phyloP scores from a whole-genome alignment of 2,329 filamentous ascomycete genomes.

The Aureobasidium namibiae region DNA sequence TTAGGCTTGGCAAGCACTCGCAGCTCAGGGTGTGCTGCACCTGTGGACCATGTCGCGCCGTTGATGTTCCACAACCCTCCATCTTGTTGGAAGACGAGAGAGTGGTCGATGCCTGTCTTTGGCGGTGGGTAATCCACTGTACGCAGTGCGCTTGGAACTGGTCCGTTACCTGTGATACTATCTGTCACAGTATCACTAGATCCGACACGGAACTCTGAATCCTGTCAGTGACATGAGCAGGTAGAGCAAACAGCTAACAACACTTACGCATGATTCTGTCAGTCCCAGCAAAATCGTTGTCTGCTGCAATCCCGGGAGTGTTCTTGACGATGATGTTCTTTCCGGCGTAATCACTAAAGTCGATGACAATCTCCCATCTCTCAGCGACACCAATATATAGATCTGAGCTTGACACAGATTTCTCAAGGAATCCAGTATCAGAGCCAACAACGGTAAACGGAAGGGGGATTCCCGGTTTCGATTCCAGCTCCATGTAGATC shows the following conservation, averaged over 20 bases:
- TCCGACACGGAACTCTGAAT: no score
- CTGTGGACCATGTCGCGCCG: conserved; percentile 17
- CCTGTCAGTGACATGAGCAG: no score
- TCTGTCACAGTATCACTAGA: no score
- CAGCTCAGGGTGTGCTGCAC: conserved; percentile 25
- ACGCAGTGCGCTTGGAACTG: no score
- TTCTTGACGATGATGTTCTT: conserved; percentile 29
- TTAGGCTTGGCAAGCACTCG: conserved; percentile 27
- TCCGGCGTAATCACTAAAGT: conserved; percentile 43
- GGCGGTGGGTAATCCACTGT: no score
- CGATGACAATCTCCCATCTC: conserved; percentile 50
- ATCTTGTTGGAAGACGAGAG: no score
- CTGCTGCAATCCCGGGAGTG: conserved; percentile 21
- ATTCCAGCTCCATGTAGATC: conserved; percentile 38
- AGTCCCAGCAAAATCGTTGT: conserved; percentile 44
- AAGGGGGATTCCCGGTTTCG: conserved; percentile 32
- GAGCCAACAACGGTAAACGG: conserved; percentile 20
- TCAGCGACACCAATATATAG: conserved; percentile 47
- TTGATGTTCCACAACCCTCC: neutral
- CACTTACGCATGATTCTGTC: conserved; percentile 45
- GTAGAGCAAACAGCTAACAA: no score
- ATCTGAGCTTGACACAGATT: conserved; percentile 34
- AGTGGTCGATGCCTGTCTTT: no score
- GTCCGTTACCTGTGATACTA: no score
- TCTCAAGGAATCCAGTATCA: conserved; percentile 13